These are phyloP conservation scores for Rhodomyrtus tomentosa DNA, from an alignment of 345 rosid genomes.

Conservation along the genomic window DNA sequence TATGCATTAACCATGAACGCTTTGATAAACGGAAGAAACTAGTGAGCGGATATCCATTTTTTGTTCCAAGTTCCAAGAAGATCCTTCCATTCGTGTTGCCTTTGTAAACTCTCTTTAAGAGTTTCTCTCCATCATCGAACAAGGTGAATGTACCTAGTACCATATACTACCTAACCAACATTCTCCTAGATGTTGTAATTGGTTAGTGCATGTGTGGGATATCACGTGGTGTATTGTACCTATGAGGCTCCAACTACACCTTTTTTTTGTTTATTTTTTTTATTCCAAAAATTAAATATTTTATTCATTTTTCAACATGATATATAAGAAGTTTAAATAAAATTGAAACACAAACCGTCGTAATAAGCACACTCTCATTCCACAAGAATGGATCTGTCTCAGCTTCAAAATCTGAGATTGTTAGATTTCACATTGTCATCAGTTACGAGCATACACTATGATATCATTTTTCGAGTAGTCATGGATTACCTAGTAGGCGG, in stretches of 20 bases:
- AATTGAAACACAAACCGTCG: background rate
- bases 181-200: background rate
- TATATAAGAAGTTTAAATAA: background rate
- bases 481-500: rapidly evolving
- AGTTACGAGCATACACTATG: rapidly evolving
- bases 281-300: background rate
- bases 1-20: rapidly evolving
- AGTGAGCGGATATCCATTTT: background rate
- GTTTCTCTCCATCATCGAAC: background rate
- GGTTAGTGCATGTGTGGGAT: background rate
- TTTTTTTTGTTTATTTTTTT: rapidly evolving
- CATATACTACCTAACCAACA: background rate
- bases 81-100: background rate
- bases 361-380: background rate
- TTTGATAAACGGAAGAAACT: background rate
- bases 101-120: background rate
- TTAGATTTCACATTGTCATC: rapidly evolving
- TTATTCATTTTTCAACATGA: background rate
- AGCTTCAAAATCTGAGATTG: rapidly evolving
- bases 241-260: background rate
- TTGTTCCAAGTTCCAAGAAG: background rate
- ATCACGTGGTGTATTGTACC: background rate
- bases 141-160: background rate
- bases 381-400: background rate
- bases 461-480: rapidly evolving